A percentile compares a stretch with the other conserved stretches of the same genome.
These are phyloP conservation scores for Pleurotus ostreatus DNA, from an alignment of 768 basidiomycete species.

Conservation along the genomic window DNA sequence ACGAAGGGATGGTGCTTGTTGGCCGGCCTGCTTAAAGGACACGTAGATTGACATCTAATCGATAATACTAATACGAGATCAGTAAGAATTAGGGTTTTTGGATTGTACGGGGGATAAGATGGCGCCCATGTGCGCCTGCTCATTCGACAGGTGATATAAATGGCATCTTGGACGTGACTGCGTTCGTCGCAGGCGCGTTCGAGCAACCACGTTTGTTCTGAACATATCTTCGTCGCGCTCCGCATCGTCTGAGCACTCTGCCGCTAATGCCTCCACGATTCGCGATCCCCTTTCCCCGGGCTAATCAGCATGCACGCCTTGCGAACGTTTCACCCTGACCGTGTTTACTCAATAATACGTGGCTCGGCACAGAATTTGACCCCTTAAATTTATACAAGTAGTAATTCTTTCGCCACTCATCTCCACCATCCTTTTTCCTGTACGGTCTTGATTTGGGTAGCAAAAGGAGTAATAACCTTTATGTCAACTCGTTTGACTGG, in stretches of 20 bases:
- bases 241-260: background rate
- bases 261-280: background rate
- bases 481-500: slow-evolving; percentile 3
- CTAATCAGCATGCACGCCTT: slow-evolving; percentile 4
- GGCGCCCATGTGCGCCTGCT: slow-evolving; percentile 6
- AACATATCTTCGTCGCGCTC: no score
- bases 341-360: background rate
- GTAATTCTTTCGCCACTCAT: no score
- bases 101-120: background rate
- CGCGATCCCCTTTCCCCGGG: background rate
- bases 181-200: background rate
- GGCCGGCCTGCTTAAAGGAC: slow-evolving; percentile 38
- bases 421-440: no score
- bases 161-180: background rate
- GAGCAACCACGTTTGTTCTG: slow-evolving; percentile 2
- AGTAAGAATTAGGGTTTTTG: background rate
- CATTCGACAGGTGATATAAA: slow-evolving; percentile 5
- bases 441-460: background rate
- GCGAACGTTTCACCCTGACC: slow-evolving; percentile 8
- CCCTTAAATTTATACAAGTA: background rate
- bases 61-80: background rate
- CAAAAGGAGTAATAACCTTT: background rate
- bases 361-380: background rate
- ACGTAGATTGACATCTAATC: background rate
- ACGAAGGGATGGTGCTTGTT: slow-evolving; percentile 80